phyloP scores from a whole-genome alignment of 257 asterid genomes.

The Gentiana dahurica region DNA sequence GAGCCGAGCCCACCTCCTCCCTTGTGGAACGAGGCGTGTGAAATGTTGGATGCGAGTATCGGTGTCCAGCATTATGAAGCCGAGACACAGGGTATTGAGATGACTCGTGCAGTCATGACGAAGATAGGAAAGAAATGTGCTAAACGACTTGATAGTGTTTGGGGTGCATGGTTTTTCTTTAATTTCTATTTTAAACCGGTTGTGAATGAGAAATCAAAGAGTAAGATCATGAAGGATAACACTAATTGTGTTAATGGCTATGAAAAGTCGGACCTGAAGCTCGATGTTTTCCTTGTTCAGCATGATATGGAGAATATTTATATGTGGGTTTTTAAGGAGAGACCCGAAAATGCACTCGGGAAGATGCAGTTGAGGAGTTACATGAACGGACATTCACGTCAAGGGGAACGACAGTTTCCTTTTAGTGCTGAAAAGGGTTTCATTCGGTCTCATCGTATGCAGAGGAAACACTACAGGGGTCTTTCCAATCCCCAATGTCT shows the following conservation, averaged over 20 bases:
- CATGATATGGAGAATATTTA: constrained; percentile 50
- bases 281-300: constrained; percentile 39
- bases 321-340: constrained; percentile 49
- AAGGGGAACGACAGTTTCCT: constrained; percentile 37
- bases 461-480: constrained; percentile 39
- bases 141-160: constrained; percentile 35
- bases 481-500: constrained; percentile 43
- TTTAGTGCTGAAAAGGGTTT: constrained; percentile 39
- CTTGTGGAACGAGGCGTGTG: constrained; percentile 26
- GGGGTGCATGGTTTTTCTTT: constrained; percentile 54
- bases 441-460: constrained; percentile 38
- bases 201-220: constrained; percentile 31
- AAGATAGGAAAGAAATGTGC: constrained; percentile 37
- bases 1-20: constrained; percentile 37
- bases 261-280: constrained; percentile 35
- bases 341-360: constrained; percentile 42
- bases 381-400: constrained; percentile 47
- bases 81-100: constrained; percentile 17
- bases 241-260: constrained; percentile 20
- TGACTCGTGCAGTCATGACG: constrained; percentile 7
- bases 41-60: constrained; percentile 29
- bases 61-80: constrained; percentile 32
- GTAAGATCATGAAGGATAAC: constrained; percentile 17
- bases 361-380: constrained; percentile 46
- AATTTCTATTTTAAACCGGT: constrained; percentile 35